Percentiles rank a stretch among this genome's conserved stretches.
Conservation (phyloP, 2,329 filamentous ascomycete genomes). For the Myriosclerotinia scirpicola region DNA sequence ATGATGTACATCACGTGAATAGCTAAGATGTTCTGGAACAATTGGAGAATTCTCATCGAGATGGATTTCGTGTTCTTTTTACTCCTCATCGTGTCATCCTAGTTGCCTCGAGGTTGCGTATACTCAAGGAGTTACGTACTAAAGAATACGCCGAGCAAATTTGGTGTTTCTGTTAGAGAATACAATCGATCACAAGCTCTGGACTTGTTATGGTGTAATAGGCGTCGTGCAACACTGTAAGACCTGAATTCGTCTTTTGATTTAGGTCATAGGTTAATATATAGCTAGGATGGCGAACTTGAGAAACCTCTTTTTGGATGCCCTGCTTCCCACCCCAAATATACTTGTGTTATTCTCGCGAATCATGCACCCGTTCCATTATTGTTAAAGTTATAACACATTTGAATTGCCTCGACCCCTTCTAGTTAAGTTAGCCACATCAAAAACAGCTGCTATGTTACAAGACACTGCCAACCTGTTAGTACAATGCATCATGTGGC, state of each 20-base stretch:
- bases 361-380: background rate
- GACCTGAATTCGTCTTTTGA: conserved; percentile 3
- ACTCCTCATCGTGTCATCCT: conserved; percentile 5
- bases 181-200: conserved; percentile 22
- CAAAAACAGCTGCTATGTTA: conserved; percentile 2
- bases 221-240: background rate
- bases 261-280: background rate
- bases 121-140: conserved; percentile 3
- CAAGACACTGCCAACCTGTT: background rate
- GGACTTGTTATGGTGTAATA: conserved; percentile 9
- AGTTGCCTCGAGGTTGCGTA: background rate
- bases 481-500: conserved; percentile 12
- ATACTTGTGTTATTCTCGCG: background rate
- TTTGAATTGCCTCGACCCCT: background rate
- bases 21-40: conserved; percentile 19
- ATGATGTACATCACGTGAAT: conserved; percentile 16
- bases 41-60: conserved; percentile 14
- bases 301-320: background rate
- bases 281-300: background rate
- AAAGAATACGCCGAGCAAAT: conserved; percentile 14
- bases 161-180: conserved; percentile 8
- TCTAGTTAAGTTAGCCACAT: conserved; percentile 5
- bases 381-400: background rate
- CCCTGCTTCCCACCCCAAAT: background rate
- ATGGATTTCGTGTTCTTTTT: conserved; percentile 3